Conservation (phyloP, 495 filamentous ascomycete genomes). For the Aspergillus mulundensis region DNA sequence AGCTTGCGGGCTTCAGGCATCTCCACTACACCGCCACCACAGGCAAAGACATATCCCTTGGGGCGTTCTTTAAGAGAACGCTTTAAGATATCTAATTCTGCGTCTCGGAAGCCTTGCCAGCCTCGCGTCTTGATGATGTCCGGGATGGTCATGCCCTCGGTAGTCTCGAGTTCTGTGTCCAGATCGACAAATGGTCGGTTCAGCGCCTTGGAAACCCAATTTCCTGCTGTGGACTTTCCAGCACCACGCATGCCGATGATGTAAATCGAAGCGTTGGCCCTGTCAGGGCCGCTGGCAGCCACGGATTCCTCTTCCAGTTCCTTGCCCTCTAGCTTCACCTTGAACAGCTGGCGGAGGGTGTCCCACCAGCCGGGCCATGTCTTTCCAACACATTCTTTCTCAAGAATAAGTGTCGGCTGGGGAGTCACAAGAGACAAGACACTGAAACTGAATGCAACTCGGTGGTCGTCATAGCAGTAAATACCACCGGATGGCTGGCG, state of each 20-base stretch:
- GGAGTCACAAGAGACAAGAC: constrained; percentile 80
- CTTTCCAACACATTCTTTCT: constrained; percentile 92
- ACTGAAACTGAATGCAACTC: constrained; percentile 97
- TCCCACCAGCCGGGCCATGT: constrained; percentile 99
- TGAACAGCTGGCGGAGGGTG: constrained; percentile 69
- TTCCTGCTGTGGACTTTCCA: constrained; percentile 90
- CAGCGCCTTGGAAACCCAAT: constrained; percentile 72
- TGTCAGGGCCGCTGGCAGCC: constrained; percentile 27
- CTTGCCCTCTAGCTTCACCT: constrained; percentile 65
- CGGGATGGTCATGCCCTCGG: constrained; percentile 70
- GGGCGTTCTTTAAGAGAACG: constrained; percentile 69
- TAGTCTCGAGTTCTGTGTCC: constrained; percentile 76
- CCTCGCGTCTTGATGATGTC: constrained; percentile 74
- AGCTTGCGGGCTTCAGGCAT: constrained; percentile 74
- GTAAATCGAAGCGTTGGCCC: constrained; percentile 63
- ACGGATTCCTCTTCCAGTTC: constrained; percentile 50
- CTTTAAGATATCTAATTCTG: constrained; percentile 72
- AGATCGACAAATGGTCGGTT: constrained; percentile 79
- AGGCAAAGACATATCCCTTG: constrained; percentile 79
- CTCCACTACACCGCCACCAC: constrained; percentile 91
- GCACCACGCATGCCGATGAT: constrained; percentile 98
- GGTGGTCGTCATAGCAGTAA: constrained; percentile 96
- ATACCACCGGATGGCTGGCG: constrained; percentile 62
- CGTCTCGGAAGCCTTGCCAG: constrained; percentile 85
- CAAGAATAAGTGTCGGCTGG: constrained; percentile 68